Evolutionary conservation across 2,329 filamentous ascomycete genomes (phyloP).

Genomic region (Lasiodiplodia sp.): DNA sequence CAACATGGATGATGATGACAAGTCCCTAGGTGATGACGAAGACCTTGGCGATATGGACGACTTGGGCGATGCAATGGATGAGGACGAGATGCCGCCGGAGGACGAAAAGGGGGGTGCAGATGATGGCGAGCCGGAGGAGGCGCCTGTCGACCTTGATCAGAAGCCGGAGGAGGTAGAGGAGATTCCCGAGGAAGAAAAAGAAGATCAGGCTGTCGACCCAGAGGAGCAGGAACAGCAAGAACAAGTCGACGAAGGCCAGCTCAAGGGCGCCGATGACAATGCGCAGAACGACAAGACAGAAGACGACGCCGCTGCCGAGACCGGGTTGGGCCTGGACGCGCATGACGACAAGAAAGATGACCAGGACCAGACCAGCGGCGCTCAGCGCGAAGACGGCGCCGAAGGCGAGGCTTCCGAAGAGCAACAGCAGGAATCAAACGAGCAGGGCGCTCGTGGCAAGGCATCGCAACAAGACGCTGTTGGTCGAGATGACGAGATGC

Average conservation of each 20-base stretch:
- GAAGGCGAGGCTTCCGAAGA: constrained; percentile 71
- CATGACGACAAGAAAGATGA: constrained; percentile 63
- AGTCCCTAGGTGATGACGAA: constrained; percentile 53
- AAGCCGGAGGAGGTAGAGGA: constrained; percentile 46
- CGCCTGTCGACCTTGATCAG: constrained; percentile 43
- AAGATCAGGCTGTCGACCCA: constrained; percentile 54
- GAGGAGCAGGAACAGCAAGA: constrained; percentile 56
- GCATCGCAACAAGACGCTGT: constrained; percentile 45
- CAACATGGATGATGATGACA: constrained; percentile 74
- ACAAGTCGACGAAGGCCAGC: constrained; percentile 6
- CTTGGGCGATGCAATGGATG: constrained; percentile 45
- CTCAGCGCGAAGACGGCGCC: constrained; percentile 70
- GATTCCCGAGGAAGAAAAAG: constrained; percentile 42
- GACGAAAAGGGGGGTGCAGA: constrained; percentile 49
- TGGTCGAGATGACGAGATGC: constrained; percentile 44
- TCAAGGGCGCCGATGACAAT: constrained; percentile 40
- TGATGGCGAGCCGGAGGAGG: constrained; percentile 41
- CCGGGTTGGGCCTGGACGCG: constrained; percentile 70
- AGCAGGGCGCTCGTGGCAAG: constrained; percentile 62
- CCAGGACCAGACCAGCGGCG: constrained; percentile 65
- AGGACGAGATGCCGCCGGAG: constrained; percentile 48
- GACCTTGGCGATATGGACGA: constrained; percentile 62
- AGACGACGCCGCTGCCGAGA: constrained; percentile 65
- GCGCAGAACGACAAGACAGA: constrained; percentile 47
- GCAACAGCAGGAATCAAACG: constrained; percentile 68